Conservation (phyloP, 140 eudicot species). For the Oenanthe javanica region DNA sequence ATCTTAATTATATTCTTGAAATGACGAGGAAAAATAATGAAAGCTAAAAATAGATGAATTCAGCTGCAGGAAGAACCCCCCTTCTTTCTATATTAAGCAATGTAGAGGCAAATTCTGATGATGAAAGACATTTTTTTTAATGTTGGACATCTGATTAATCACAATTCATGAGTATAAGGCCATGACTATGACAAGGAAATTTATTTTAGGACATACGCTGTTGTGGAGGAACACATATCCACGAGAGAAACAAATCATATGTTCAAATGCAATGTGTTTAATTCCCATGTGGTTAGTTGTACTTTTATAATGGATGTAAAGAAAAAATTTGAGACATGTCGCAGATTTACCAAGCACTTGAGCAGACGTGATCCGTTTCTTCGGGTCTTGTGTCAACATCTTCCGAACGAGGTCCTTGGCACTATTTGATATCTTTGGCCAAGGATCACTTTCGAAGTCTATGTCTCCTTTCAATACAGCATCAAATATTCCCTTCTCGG, state of each 20-base stretch:
- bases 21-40: too few relatives aligned
- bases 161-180: background rate
- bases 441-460: constrained; percentile 75
- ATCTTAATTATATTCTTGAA: background rate
- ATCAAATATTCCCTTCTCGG: constrained; percentile 87
- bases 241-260: background rate
- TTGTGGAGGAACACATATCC: background rate
- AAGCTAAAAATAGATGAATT: background rate
- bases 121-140: background rate
- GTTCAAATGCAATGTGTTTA: background rate
- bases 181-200: background rate
- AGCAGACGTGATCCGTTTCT: constrained; percentile 81
- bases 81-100: background rate
- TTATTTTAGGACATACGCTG: background rate
- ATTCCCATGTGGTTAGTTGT: background rate
- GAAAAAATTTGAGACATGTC: background rate
- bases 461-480: constrained; percentile 69
- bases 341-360: constrained; percentile 79
- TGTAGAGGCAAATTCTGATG: background rate
- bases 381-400: constrained; percentile 87
- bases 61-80: background rate
- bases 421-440: constrained; percentile 84
- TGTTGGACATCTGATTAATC: background rate
- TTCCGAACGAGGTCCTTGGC: constrained; percentile 83
- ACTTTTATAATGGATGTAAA: background rate